Percentiles rank a stretch among this genome's conserved stretches.
phyloP scores from a whole-genome alignment of 495 filamentous ascomycete genomes.

The Pyrenula aspistea region DNA sequence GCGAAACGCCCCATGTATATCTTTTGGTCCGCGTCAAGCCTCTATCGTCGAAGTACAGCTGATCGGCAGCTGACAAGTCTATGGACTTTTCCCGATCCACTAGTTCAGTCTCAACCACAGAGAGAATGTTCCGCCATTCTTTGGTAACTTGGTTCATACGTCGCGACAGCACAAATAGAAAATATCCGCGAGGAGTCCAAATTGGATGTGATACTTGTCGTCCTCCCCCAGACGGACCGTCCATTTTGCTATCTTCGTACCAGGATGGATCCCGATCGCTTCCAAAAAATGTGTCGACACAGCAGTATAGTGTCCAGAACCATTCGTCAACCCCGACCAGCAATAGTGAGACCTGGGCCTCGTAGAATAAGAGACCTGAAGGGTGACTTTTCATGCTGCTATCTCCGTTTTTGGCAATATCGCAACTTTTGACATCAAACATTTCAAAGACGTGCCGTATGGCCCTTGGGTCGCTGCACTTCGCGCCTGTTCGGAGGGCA shows the following conservation, averaged over 20 bases:
- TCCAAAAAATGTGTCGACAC: constrained; percentile 15
- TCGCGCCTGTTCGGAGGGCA: constrained; percentile 8
- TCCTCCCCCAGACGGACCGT: constrained; percentile 1
- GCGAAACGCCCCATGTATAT: constrained; percentile 33
- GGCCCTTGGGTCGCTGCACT: constrained; percentile 6
- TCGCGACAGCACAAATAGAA: neutral
- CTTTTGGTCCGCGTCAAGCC: neutral
- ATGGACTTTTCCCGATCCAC: neutral
- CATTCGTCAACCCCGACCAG: constrained; percentile 15
- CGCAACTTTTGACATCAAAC: constrained; percentile 1
- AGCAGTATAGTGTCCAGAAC: constrained; percentile 17
- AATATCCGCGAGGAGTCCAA: neutral
- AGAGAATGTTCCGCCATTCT: constrained; percentile 1
- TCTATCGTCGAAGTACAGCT: neutral
- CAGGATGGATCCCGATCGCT: constrained; percentile 1
- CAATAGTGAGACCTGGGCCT: constrained; percentile 17
- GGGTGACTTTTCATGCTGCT: neutral
- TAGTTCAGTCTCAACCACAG: neutral
- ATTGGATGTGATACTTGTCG: neutral
- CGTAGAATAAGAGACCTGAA: constrained; percentile 10
- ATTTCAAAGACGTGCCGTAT: constrained; percentile 9
- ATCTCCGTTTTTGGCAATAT: constrained; percentile 1
- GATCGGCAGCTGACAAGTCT: neutral
- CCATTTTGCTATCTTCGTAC: neutral
- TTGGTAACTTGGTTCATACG: constrained; percentile 1